Base-by-base conservation (phyloP, 2,329 filamentous ascomycete species). In the Penicillium sp. region DNA sequence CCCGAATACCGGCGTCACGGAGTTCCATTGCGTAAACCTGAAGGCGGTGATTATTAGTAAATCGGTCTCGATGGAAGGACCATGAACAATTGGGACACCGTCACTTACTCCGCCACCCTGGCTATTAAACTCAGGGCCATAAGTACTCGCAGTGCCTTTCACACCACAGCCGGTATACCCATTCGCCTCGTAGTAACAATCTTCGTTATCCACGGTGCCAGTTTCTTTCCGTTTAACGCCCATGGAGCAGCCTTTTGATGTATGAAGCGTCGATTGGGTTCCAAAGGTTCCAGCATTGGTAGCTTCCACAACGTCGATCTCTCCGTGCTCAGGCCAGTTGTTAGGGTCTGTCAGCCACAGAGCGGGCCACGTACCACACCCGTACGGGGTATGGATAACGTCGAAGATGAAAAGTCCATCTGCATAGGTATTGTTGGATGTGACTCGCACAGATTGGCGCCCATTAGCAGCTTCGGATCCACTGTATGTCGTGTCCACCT, bases 331-430 rank as follows among this genome's bases (percentile, higher is more conserved):
- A 5, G 83, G 82, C 83, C 82, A 83, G 67, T 82, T 75, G 58
- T 59, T 65, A 1, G 73, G 69, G 62, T 86, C 83, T 1, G 75
- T 73, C 4, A 85, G 72, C 83, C 83, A 86, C 13, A 87, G 73
- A 0, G 83, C 76, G 3, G 81, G 79, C 83, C 79, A 85, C 29
- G 76, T 80, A 7, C 75, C 80, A 63, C 82, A 85, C 29, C 80
- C 81, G 59, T 74, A 78, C 0, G 82, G 82, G 0, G 77, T 78
- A 65, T 84, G 82, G 52, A 75, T 72, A 54, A 85, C 70, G 60
- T 85, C 81, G 58, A 84, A 84, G 57, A 85, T 71, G 68, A 84
- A 84, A 19, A 85, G 76, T 0, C 82, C 82, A 31, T 64, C 65
- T 58, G 80, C 65, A 67, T 83, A 85, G 41, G 77, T 77, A 39